A percentile compares a stretch with the other conserved stretches of the same genome.
Evolutionary conservation across 768 basidiomycete species (phyloP).

Genomic region (Botryobasidium botryosum): DNA sequence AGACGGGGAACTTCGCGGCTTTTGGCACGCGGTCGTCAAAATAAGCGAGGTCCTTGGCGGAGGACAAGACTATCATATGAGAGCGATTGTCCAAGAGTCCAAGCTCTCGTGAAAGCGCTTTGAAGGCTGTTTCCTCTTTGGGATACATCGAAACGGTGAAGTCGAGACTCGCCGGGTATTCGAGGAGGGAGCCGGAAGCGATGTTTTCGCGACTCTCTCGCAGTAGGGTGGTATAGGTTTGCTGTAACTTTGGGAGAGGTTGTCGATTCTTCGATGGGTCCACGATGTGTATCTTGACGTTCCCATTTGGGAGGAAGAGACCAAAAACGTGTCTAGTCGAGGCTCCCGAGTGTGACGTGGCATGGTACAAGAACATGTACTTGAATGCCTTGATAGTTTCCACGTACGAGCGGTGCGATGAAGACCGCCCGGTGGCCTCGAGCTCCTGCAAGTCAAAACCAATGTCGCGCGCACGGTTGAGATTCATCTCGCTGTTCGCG

Average conservation of each 20-base stretch:
- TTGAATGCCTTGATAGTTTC: slow-evolving; percentile 50
- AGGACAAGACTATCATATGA: slow-evolving; percentile 67
- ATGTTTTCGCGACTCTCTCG: slow-evolving; percentile 30
- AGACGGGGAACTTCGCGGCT: slow-evolving; percentile 67
- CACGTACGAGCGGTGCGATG: slow-evolving; percentile 54
- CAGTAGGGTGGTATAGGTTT: slow-evolving; percentile 48
- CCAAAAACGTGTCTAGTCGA: slow-evolving; percentile 74
- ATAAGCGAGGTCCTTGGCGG: slow-evolving; percentile 65
- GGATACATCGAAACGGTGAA: slow-evolving; percentile 52
- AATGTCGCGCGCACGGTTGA: slow-evolving; percentile 64
- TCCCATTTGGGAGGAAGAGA: slow-evolving; percentile 57
- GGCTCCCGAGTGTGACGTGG: slow-evolving; percentile 49
- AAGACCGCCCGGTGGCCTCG: slow-evolving; percentile 38
- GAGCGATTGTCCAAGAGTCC: slow-evolving; percentile 56
- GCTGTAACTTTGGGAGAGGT: slow-evolving; percentile 56
- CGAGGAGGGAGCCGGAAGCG: slow-evolving; percentile 31
- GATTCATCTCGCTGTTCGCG: slow-evolving; percentile 40
- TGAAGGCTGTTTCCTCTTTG: slow-evolving; percentile 63
- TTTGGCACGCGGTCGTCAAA: slow-evolving; percentile 60
- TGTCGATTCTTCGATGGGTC: slow-evolving; percentile 82
- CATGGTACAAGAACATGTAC: slow-evolving; percentile 80
- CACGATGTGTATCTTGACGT: slow-evolving; percentile 69
- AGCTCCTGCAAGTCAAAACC: slow-evolving; percentile 78
- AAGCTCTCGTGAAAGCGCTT: slow-evolving; percentile 76
- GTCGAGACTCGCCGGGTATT: slow-evolving; percentile 37